Percentiles rank a stretch among this genome's conserved stretches.
phyloP scores from a whole-genome alignment of 2,329 filamentous ascomycete genomes.

The Dactylellina leptospora region DNA sequence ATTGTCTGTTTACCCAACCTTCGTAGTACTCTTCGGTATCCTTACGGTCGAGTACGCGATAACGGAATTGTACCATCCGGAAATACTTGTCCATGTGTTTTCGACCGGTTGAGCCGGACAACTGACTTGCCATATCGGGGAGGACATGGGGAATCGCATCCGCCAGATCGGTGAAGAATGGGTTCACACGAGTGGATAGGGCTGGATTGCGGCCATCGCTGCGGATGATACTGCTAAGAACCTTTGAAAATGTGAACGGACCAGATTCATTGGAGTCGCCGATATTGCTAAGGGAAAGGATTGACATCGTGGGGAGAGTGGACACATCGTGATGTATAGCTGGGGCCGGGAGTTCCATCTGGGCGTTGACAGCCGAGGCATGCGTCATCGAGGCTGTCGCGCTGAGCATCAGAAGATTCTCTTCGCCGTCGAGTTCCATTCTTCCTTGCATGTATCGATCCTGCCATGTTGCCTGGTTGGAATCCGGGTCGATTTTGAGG shows the following conservation, averaged over 20 bases:
- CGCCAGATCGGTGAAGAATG: conserved; percentile 52
- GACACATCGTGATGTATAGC: conserved; percentile 50
- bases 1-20: conserved; percentile 47
- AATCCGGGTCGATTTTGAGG: conserved; percentile 42
- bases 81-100: conserved; percentile 54
- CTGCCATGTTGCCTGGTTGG: conserved; percentile 40
- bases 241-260: conserved; percentile 52
- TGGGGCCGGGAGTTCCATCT: conserved; percentile 48
- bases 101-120: conserved; percentile 46
- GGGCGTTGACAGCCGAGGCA: conserved; percentile 43
- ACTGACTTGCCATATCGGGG: conserved; percentile 51
- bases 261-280: conserved; percentile 52
- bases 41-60: conserved; percentile 46
- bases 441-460: conserved; percentile 48
- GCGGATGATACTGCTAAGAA: conserved; percentile 47
- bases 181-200: conserved; percentile 39
- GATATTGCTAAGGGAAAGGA: conserved; percentile 52
- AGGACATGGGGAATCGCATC: conserved; percentile 52
- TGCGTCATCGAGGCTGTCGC: conserved; percentile 51
- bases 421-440: conserved; percentile 52
- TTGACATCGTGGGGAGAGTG: conserved; percentile 51
- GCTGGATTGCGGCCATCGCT: conserved; percentile 52
- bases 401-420: conserved; percentile 47
- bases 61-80: conserved; percentile 51
- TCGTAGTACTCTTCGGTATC: conserved; percentile 52